Evolutionary conservation across 140 eudicot species (phyloP).

Genomic region (Anethum foeniculum): DNA sequence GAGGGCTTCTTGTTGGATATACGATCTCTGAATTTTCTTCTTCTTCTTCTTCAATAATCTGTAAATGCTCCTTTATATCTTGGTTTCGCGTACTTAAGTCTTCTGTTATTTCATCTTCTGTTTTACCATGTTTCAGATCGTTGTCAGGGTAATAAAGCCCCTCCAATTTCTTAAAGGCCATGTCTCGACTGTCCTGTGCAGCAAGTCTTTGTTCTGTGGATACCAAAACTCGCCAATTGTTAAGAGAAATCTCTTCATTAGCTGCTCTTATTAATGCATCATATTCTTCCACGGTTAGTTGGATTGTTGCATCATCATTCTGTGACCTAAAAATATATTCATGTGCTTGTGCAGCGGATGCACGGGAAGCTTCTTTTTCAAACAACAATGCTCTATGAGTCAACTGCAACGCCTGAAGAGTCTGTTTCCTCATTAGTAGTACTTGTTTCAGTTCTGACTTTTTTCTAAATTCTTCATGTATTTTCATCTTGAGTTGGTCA

Average conservation of each 20-base stretch:
- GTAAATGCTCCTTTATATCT: neutral
- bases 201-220: conserved; percentile 46
- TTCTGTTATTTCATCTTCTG: neutral
- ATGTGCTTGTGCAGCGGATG: conserved; percentile 39
- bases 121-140: conserved; percentile 2
- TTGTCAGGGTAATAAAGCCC: conserved; percentile 9
- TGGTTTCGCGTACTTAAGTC: neutral
- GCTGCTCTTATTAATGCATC: conserved; percentile 39
- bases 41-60: conserved; percentile 1
- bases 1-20: neutral
- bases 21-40: conserved; percentile 9
- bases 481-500: conserved; percentile 35
- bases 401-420: conserved; percentile 40
- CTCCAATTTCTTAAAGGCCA: conserved; percentile 32
- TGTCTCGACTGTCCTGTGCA: conserved; percentile 49
- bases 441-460: conserved; percentile 36
- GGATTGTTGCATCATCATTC: conserved; percentile 17
- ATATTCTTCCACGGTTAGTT: conserved; percentile 45
- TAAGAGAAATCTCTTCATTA: conserved; percentile 41
- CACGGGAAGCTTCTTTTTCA: conserved; percentile 41
- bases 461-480: conserved; percentile 17
- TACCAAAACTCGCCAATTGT: conserved; percentile 47
- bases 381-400: conserved; percentile 38
- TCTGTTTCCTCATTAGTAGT: conserved; percentile 37
- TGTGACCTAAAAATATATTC: conserved; percentile 22